phyloP scores from a whole-genome alignment of 805 yeast species.

The Diddensiella transvaalensis region DNA sequence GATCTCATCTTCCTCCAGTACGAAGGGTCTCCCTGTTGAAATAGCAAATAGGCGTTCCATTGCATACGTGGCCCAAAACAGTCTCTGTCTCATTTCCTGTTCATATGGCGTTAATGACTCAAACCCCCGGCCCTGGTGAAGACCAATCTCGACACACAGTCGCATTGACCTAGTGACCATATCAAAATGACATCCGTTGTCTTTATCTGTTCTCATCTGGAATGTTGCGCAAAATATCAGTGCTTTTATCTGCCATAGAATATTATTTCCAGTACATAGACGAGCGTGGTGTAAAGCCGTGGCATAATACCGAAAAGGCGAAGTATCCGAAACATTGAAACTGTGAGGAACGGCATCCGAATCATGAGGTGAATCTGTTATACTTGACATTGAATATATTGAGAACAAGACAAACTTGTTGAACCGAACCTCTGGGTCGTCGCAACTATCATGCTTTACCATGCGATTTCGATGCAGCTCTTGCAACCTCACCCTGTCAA shows the following conservation, averaged over 20 bases:
- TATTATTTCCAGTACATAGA: slow-evolving; percentile 39
- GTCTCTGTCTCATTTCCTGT: slow-evolving; percentile 44
- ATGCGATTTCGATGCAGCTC: slow-evolving; percentile 18
- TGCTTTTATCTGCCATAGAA: slow-evolving; percentile 49
- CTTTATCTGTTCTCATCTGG: slow-evolving; percentile 58
- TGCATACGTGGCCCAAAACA: slow-evolving; percentile 64
- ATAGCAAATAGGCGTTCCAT: slow-evolving; percentile 59
- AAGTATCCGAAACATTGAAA: slow-evolving; percentile 6
- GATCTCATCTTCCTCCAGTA: slow-evolving; percentile 49
- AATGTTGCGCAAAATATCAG: slow-evolving; percentile 51
- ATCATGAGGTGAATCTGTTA: background rate
- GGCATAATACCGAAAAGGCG: slow-evolving; percentile 50
- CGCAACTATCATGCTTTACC: slow-evolving; percentile 13
- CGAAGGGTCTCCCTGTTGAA: slow-evolving; percentile 57
- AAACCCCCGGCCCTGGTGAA: slow-evolving; percentile 23
- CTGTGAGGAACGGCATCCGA: background rate
- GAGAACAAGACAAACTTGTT: slow-evolving; percentile 21
- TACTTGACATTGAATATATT: slow-evolving; percentile 18
- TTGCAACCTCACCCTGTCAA: slow-evolving; percentile 19
- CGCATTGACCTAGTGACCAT: slow-evolving; percentile 52
- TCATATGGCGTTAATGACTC: slow-evolving; percentile 19
- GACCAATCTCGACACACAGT: slow-evolving; percentile 34
- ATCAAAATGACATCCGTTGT: slow-evolving; percentile 50
- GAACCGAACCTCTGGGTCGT: slow-evolving; percentile 22
- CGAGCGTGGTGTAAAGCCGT: slow-evolving; percentile 57